Evolutionary conservation across 768 basidiomycete species (phyloP), one percentile per base, ranked within the genome.

Genomic region (Suillus placidus): DNA sequence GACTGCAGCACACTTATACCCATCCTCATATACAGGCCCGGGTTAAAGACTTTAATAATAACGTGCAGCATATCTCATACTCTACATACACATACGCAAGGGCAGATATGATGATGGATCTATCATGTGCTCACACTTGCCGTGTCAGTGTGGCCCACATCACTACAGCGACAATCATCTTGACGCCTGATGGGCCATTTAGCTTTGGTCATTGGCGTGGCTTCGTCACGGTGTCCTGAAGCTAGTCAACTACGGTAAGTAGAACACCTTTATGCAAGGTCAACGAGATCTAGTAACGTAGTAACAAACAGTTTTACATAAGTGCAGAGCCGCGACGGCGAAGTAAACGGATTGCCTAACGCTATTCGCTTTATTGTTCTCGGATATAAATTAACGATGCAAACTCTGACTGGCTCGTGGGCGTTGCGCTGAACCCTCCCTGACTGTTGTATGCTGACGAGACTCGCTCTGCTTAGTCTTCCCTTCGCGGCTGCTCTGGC

Each of bases 401-500:
- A 4, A 52, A 18, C 30, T 52, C 18, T 18, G 51, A 10, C 30
- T 18, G 9, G 18, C 51, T 52, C 18, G 51, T 52, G 30, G 30
- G 16, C 14, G 7, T 30, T 26, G 14, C 26, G 26, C 2, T 26
- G 16, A 51, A 30, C 26, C 8, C 30, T 52, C 30, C 30, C 30
- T 4, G 4, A 32, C 9, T 18, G 51, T 52, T 52, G 30, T 30
- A 34, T 42, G 18, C 40, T 60, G 58, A 32, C 18, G 58, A 60
- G 40, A 26, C 26, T 42, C 6, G 26, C 26, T 60, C 40, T 42
- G 10, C 58, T 60, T 18, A 40, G 26, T 60, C 38, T 60, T 57
- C 42, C 65, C 9, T 62, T 72, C 35, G 62, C 32, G 23, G 64
- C 42, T 18, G 47, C 61, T 52, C 60, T 73, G 54, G 73, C 63